Base-by-base conservation (phyloP, 2,329 filamentous ascomycete species). In the Calonectria multiphialidica region DNA sequence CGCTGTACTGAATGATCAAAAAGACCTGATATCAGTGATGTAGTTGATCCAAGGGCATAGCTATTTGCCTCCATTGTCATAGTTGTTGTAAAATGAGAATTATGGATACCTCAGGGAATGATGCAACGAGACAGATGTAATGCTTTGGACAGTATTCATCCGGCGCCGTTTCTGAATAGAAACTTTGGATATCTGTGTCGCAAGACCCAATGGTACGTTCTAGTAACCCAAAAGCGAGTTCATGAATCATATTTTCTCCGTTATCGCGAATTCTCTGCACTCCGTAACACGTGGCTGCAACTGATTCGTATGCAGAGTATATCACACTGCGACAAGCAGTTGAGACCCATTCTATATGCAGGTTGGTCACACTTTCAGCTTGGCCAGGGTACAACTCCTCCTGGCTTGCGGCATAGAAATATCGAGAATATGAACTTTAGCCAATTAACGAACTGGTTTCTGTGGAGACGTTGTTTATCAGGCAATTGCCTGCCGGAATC, bases 1-100 rank as follows among this genome's bases (percentile, higher is more conserved):
- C 62, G 62, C 21, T 66, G 37, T n/a, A 66, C 30, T 53, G 62
- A 66, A 55, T 66, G 33, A 18, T 66, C 62, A 49, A 66, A 66
- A 9, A 66, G 42, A 53, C 50, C 62, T 50, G 50, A 66, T 16
- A 47, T 42, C 33, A 66, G 25, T 25, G 62, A 66, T 42, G 57
- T 28, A 18, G 40, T 42, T 10, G 40, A 42, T 13, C 40, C 40
- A 16, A 42, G 2, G 18, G 16, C 18, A 18, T 42, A 42, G 40
- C 16, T n/a, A n/a, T n/a, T n/a, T 18, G 12, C 15, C 2, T 42
- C 40, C 40, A 42, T 42, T 18, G 40, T 5, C 40, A n/a, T n/a
- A 37, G 35, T 5, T 37, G 35, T 2, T 37, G 4, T 18, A 42
- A 15, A 7, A 6, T 16, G 15, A 42, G 18, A 42, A n/a, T 42